Percentiles rank a stretch among this genome's conserved stretches.
Conservation (phyloP, 441 rosid genomes). For the Biscutella laevigata region DNA sequence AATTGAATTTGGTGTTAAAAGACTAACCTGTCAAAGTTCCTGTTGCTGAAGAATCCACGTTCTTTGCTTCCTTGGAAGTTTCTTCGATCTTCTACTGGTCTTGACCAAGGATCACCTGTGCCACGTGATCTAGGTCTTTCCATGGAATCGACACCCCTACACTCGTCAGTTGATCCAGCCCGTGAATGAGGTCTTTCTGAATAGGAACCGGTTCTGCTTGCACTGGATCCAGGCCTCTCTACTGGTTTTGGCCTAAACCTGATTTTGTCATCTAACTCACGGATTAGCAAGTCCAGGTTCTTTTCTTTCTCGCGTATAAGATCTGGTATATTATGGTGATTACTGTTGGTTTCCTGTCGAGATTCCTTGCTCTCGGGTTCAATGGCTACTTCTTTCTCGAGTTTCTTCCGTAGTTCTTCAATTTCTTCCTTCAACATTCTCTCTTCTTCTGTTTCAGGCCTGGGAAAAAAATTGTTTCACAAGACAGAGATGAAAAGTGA, state of each 20-base stretch:
- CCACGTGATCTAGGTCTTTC: conserved; percentile 86
- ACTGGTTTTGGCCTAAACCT: conserved; percentile 61
- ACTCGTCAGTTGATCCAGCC: conserved; percentile 64
- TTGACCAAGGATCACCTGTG: conserved; percentile 50
- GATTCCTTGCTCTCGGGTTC: conserved; percentile 28
- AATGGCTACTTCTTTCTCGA: conserved; percentile 33
- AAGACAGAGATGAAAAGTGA: neutral
- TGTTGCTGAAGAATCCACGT: conserved; percentile 62
- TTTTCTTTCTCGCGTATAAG: conserved; percentile 49
- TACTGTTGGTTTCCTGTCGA: conserved; percentile 29
- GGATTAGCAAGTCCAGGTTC: conserved; percentile 49
- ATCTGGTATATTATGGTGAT: conserved; percentile 31
- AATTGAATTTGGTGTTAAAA: neutral
- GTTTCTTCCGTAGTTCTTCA: conserved; percentile 43
- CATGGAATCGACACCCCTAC: conserved; percentile 50
- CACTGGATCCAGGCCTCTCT: conserved; percentile 37
- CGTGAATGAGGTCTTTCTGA: conserved; percentile 73
- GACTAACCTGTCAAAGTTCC: conserved; percentile 66
- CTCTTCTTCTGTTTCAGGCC: conserved; percentile 85
- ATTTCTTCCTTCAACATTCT: conserved; percentile 63
- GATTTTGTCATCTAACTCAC: conserved; percentile 69
- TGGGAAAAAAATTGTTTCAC: conserved; percentile 28
- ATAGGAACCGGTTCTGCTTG: conserved; percentile 37
- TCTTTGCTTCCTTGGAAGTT: conserved; percentile 74
- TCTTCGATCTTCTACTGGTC: conserved; percentile 68